phyloP scores from a whole-genome alignment of 2,329 filamentous ascomycete species.

The Phialophora verrucosa region DNA sequence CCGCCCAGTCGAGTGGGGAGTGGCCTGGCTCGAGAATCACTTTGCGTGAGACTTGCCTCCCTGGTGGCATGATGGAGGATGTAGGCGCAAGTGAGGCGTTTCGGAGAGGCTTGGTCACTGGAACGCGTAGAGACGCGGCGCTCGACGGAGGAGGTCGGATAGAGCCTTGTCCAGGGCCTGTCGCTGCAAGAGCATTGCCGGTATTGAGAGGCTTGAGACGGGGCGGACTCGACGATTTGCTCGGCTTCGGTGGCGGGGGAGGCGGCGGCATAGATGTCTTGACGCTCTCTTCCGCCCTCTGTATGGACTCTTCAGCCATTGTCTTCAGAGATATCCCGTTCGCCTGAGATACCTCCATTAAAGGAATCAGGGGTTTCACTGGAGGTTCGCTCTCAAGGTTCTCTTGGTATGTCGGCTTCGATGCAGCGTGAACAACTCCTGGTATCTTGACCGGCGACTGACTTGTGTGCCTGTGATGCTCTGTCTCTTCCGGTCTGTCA shows the following conservation, averaged over 20 bases:
- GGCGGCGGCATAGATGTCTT: conserved; percentile 42
- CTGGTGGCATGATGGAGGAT: conserved; percentile 48
- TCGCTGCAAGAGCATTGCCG: conserved; percentile 31
- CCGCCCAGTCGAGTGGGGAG: conserved; percentile 95
- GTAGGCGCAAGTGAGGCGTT: conserved; percentile 37
- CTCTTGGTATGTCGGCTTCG: not conserved
- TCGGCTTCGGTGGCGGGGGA: conserved; percentile 10
- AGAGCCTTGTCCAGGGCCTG: conserved; percentile 40
- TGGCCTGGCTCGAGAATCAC: conserved; percentile 87
- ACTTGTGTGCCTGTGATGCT: not conserved
- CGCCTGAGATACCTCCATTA: conserved; percentile 3
- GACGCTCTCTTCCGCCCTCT: conserved; percentile 18
- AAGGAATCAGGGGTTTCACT: not conserved
- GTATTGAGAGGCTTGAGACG: conserved; percentile 37
- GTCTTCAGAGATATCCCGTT: not conserved
- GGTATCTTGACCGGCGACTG: not conserved
- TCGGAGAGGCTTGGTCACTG: conserved; percentile 39
- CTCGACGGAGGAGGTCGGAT: conserved; percentile 52
- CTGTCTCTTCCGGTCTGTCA: not conserved
- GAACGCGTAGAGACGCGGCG: conserved; percentile 51
- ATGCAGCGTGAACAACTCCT: conserved; percentile 1
- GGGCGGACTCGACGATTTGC: conserved; percentile 31
- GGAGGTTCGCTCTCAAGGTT: not conserved
- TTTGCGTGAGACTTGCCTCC: conserved; percentile 58
- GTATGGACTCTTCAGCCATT: conserved; percentile 9